Base-by-base conservation (phyloP, 2,329 filamentous ascomycete genomes). In the Xylariomycetidae sp. region DNA sequence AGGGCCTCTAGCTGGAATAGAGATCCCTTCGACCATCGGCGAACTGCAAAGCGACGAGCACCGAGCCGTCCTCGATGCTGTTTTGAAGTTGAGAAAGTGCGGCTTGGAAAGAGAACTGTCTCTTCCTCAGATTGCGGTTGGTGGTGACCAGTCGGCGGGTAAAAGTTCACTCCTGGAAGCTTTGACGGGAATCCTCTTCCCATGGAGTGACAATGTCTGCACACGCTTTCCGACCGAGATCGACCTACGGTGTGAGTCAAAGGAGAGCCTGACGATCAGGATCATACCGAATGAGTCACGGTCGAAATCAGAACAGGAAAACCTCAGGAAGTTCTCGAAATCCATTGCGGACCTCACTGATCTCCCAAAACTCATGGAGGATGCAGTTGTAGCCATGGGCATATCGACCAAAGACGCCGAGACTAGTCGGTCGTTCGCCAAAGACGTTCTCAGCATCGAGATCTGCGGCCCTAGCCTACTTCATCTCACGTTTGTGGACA, bases 121-220 rank as follows among this genome's bases (percentile, higher is more conserved):
- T 5, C 45, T 70, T 0, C 68, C 67, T 2, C 63, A 70, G 34
- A 44, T 72, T n/a, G 63, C 75, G 3, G 69, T 75, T n/a, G 71
- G 64, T 32, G 72, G 74, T 5, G 65, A 74, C 33, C 70, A 75
- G 42, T 70, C 67, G 0, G 63, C 65, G 2, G 74, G 72, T 1
- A 79, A 79, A 44, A 74, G 67, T 27, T 75, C 71, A 0, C 68
- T 76, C 0, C 58, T 80, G 0, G 72, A 79, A 40, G 70, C 70
- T 0, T 65, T 80, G 14, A 72, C 72, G 0, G 63, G 67, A 6
- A 64, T 79, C 1, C 60, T 64, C 0, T 78, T 79, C 33, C 72
- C 72, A 0, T 49, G 54, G 1, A 66, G 70, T n/a, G 65, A 70
- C 16, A 65, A 60, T 24, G 46, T 74, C 0, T 77, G 72, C 43